Percentiles rank a stretch among this genome's conserved stretches.
phyloP scores from a whole-genome alignment of 176 grass and related monocot species.

The Musa itinerans region DNA sequence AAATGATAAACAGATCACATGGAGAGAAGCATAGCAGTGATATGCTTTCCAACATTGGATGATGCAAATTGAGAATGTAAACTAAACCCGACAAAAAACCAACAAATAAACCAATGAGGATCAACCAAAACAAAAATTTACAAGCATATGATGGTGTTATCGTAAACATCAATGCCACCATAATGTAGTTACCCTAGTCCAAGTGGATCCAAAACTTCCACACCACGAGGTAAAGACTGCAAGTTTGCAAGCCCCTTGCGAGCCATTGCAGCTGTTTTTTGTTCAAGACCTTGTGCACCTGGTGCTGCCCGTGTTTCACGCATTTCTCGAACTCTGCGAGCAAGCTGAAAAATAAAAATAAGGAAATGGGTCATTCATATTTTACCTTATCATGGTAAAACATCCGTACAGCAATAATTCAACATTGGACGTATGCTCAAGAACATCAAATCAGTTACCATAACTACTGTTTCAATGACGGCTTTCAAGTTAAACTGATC shows the following conservation, averaged over 20 bases:
- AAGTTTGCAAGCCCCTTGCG: constrained; percentile 63
- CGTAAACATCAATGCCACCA: neutral
- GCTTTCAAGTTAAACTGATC: neutral
- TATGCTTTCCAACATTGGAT: too few species aligned
- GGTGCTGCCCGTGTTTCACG: constrained; percentile 80
- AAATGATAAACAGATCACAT: too few species aligned
- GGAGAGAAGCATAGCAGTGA: too few species aligned
- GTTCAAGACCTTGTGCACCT: constrained; percentile 57
- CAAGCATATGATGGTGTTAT: neutral
- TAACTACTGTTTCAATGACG: neutral
- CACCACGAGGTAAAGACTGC: constrained; percentile 86
- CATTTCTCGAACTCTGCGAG: constrained; percentile 92
- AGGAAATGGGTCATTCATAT: constrained; percentile 10
- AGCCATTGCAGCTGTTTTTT: constrained; percentile 49
- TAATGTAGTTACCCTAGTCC: constrained; percentile 77
- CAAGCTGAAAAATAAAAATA: constrained; percentile 42
- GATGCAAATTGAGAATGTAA: too few species aligned
- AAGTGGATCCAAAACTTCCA: constrained; percentile 97
- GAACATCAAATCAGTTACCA: neutral
- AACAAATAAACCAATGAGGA: neutral
- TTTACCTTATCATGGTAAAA: neutral
- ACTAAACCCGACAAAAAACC: neutral
- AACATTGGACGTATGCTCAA: neutral
- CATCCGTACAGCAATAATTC: neutral
- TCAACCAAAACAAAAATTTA: neutral